These are phyloP conservation scores for Fusarium udum DNA, from an alignment of 2,329 filamentous ascomycete species.

Conservation along the genomic window DNA sequence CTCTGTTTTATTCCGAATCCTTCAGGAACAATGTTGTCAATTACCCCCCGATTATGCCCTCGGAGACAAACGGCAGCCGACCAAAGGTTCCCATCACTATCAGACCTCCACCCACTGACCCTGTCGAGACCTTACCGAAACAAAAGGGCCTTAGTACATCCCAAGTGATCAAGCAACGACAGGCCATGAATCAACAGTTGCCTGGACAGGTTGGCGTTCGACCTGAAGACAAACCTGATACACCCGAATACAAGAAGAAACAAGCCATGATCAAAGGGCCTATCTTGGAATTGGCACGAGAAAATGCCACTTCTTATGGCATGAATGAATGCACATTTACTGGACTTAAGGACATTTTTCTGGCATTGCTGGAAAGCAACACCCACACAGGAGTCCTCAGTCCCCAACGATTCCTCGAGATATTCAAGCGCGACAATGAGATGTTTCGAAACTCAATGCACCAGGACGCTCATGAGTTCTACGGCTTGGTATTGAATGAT, in stretches of 20 bases:
- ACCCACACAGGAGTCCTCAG: constrained; percentile 90
- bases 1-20: constrained; percentile 91
- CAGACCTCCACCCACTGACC: constrained; percentile 61
- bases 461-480: constrained; percentile 97
- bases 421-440: constrained; percentile 93
- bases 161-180: constrained; percentile 66
- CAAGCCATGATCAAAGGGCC: constrained; percentile 89
- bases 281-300: constrained; percentile 83
- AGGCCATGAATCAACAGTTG: constrained; percentile 63
- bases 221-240: constrained; percentile 92
- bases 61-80: constrained; percentile 71
- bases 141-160: constrained; percentile 64
- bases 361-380: constrained; percentile 82
- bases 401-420: constrained; percentile 91
- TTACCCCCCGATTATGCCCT: constrained; percentile 79
- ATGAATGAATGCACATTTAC: constrained; percentile 97
- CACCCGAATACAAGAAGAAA: constrained; percentile 98
- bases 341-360: constrained; percentile 94
- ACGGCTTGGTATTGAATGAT: constrained; percentile 94
- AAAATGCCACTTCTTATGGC: constrained; percentile 81
- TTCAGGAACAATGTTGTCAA: constrained; percentile 95
- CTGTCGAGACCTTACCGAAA: constrained; percentile 52
- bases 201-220: constrained; percentile 65
- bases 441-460: constrained; percentile 98
- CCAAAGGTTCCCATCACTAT: constrained; percentile 70